Evolutionary conservation across 345 rosid species (phyloP), one percentile per base, ranked within the genome.

Genomic region (Ceriops tagal): DNA sequence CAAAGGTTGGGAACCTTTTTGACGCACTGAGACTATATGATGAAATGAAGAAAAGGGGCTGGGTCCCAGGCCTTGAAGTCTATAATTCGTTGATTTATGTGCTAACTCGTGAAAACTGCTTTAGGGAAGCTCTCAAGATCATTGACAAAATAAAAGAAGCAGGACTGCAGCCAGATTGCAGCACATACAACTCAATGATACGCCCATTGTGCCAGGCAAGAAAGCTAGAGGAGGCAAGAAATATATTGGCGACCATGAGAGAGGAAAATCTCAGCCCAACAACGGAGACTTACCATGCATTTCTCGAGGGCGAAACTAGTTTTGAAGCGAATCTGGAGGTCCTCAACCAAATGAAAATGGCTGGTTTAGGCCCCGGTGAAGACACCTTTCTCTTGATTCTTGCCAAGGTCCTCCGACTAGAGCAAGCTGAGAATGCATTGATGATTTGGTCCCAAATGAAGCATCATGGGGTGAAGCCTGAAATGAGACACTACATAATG

Each of bases 11-110:
- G 67, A 88, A 87, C 79, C 95, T 93, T 56, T 93, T 91, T 30
- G 95, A 91, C 67, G 84, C 96, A 5, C 75, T 85, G 53, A 86
- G 98, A 71, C 89, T 93, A 16, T 93, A 78, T 46, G 91, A 91
- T 78, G 96, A 87, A 68, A 91, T 93, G 97, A 93, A 79, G 86
- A 93, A 88, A 83, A 83, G 92, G 58, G 92, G 91, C 64, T 78
- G 81, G 73, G 61, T 72, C 65, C 91, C 92, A 8, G 83, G 86
- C 66, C 60, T 84, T 72, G 84, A 78, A 65, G 97, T 89, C 28
- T 91, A 88, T 70, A 88, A 84, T 68, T 91, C 95, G 64, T 69
- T 91, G 77, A 78, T 91, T 67, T 89, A 85, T 67, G 91, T 89
- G 13, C 78, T 93, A 74, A 84, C 91, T 61, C 65, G 81, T 64